Percentiles rank a stretch among this genome's conserved stretches.
These are phyloP conservation scores for Hagleromyces aurorensis DNA, from an alignment of 805 yeast genomes.

Conservation along the genomic window DNA sequence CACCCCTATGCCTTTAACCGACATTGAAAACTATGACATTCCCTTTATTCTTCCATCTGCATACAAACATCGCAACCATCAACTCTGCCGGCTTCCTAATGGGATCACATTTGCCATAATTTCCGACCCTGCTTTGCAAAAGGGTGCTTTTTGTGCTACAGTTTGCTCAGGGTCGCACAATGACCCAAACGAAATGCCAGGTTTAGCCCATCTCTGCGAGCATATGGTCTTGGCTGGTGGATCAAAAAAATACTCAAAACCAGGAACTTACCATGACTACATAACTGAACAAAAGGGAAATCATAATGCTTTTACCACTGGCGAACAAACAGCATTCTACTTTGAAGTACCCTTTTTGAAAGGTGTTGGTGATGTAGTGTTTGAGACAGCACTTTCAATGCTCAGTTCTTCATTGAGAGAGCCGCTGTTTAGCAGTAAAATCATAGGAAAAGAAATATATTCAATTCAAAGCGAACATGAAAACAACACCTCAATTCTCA, in stretches of 20 bases:
- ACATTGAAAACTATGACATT: conserved; percentile 16
- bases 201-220: conserved; percentile 87
- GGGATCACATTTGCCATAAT: conserved; percentile 62
- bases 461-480: conserved; percentile 63
- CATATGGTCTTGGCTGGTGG: conserved; percentile 55
- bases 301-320: conserved; percentile 62
- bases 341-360: conserved; percentile 48
- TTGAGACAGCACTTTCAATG: conserved; percentile 39
- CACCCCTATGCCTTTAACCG: conserved; percentile 16
- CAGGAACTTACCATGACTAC: conserved; percentile 38
- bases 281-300: conserved; percentile 46
- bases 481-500: conserved; percentile 38
- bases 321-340: conserved; percentile 56
- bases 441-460: conserved; percentile 43
- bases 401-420: conserved; percentile 44
- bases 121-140: conserved; percentile 62
- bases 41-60: conserved; percentile 32
- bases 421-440: conserved; percentile 41
- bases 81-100: conserved; percentile 49
- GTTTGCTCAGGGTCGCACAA: conserved; percentile 75
- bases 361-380: conserved; percentile 30
- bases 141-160: conserved; percentile 62
- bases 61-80: conserved; percentile 35
- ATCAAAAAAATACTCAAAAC: conserved; percentile 45
- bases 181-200: conserved; percentile 64